Evolutionary conservation across 2,329 filamentous ascomycete genomes (phyloP).

Genomic region (Microsporum audouinii): DNA sequence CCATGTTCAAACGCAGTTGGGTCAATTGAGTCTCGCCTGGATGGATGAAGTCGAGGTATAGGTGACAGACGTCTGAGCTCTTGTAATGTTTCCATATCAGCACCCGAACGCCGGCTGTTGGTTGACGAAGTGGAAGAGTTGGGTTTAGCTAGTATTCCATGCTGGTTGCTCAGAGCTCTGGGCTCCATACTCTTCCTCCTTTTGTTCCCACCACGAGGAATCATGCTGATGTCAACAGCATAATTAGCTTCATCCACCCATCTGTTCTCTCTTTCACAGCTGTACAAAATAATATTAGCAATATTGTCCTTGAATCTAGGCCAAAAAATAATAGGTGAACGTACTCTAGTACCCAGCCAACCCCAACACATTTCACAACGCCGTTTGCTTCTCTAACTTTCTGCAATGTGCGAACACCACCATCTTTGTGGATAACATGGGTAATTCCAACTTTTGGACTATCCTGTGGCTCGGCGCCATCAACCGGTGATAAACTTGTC

Average conservation of each 20-base stretch:
- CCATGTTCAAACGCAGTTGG: not conserved
- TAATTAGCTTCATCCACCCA: conserved; percentile 67
- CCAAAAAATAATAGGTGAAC: conserved; percentile 26
- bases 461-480: conserved; percentile 24
- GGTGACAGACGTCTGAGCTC: conserved; percentile 27
- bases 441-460: conserved; percentile 59
- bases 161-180: conserved; percentile 55
- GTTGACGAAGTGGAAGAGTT: conserved; percentile 20
- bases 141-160: conserved; percentile 47
- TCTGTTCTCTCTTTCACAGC: conserved; percentile 62
- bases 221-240: conserved; percentile 53
- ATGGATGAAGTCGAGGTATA: conserved; percentile 16
- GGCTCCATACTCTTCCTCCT: conserved; percentile 76
- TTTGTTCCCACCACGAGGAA: conserved; percentile 59
- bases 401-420: conserved; percentile 61
- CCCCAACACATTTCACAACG: conserved; percentile 72
- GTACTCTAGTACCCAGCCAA: conserved; percentile 81
- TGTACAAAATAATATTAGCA: conserved; percentile 24
- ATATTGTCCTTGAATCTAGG: not conserved
- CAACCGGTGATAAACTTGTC: conserved; percentile 29
- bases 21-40: not conserved
- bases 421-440: conserved; percentile 84
- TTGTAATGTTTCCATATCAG: conserved; percentile 23
- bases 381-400: conserved; percentile 63
- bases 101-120: conserved; percentile 22